These are phyloP conservation scores for Xerocomellus chrysenteron DNA, from an alignment of 768 basidiomycete species.

Conservation along the genomic window DNA sequence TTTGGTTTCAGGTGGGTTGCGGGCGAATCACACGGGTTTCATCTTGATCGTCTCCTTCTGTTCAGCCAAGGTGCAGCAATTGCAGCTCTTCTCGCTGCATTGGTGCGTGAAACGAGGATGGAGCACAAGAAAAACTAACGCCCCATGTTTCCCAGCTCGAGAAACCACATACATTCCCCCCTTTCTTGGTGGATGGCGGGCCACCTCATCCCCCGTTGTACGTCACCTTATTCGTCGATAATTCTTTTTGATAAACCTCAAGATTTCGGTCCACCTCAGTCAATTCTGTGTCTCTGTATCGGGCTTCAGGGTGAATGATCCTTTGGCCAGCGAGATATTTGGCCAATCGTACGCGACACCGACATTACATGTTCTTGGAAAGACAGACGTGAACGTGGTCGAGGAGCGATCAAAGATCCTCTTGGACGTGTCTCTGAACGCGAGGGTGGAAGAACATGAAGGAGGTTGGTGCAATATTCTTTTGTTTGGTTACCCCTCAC, in stretches of 20 bases:
- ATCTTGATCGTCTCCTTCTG: conserved; percentile 2
- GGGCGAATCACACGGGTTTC: background rate
- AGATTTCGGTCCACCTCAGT: conserved; percentile 35
- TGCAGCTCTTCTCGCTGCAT: conserved; percentile 65
- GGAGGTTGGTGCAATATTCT: conserved; percentile 57
- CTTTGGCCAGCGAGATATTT: conserved; percentile 51
- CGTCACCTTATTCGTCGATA: conserved; percentile 17
- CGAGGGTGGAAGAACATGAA: conserved; percentile 56
- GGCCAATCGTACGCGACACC: conserved; percentile 58
- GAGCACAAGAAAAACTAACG: background rate
- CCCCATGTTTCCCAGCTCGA: conserved; percentile 44
- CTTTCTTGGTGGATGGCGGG: conserved; percentile 62
- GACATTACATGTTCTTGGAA: conserved; percentile 77
- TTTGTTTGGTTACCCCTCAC: conserved; percentile 1
- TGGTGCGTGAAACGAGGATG: conserved; percentile 46
- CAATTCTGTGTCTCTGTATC: conserved; percentile 75
- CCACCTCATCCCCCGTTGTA: conserved; percentile 77
- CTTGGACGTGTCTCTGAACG: conserved; percentile 55
- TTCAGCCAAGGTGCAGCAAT: conserved; percentile 75
- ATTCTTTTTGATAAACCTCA: background rate
- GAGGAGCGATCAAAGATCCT: conserved; percentile 64
- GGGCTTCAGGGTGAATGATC: conserved; percentile 57
- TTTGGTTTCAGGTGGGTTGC: conserved; percentile 69
- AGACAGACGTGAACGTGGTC: conserved; percentile 69
- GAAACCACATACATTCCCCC: conserved; percentile 48